Conservation (phyloP, 164 flowering plant species). For the Pachysandra terminalis region DNA sequence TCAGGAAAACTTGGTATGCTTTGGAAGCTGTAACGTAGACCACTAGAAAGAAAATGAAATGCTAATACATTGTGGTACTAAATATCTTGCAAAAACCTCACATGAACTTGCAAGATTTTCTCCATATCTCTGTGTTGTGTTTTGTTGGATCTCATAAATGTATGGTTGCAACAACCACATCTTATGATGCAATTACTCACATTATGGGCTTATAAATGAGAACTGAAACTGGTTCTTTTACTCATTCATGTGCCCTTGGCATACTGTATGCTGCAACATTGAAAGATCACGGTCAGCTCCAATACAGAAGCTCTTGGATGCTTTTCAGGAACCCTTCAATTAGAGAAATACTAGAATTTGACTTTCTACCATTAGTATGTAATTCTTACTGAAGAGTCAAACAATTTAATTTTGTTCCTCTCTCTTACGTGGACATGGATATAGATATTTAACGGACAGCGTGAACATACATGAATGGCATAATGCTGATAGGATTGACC, state of each 20-base stretch:
- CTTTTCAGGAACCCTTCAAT: background rate
- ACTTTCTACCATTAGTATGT: background rate
- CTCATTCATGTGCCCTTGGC: background rate
- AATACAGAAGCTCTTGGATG: background rate
- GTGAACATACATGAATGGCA: background rate
- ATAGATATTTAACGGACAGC: background rate
- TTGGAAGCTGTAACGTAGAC: background rate
- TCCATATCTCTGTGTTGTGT: background rate
- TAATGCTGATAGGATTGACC: background rate
- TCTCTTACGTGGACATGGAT: background rate
- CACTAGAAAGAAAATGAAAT: background rate
- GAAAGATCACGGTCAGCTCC: background rate
- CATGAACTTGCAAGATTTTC: background rate
- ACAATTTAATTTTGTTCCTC: too few relatives aligned
- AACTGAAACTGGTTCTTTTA: background rate
- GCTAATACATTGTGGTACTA: background rate
- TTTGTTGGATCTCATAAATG: background rate
- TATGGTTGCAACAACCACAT: background rate
- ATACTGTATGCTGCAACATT: background rate
- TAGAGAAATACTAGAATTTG: background rate
- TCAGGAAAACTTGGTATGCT: conserved; percentile 3
- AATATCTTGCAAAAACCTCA: background rate
- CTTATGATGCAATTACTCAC: background rate
- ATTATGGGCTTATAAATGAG: background rate
- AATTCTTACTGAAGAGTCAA: background rate